Evolutionary conservation across 805 yeast genomes (phyloP), one percentile per base, ranked within the genome.

Genomic region (Isabelozyma pseudorhagii): DNA sequence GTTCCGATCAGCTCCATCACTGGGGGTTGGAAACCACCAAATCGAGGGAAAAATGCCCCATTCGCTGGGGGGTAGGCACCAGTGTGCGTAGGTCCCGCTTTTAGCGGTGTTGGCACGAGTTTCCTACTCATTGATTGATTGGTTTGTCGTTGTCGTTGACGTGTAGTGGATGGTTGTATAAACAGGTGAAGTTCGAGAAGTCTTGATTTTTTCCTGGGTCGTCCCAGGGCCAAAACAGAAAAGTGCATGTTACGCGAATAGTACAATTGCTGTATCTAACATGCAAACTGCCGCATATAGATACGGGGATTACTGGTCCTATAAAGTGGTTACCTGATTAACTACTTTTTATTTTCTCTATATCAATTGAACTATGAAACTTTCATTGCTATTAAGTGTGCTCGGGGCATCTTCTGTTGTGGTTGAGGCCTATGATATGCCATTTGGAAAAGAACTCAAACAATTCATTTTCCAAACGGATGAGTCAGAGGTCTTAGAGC

Each of bases 1-100:
- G 59, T 54, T 28, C 71, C 70, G 46, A 60, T 53, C 6, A 57
- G 46, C 31, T 55, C 45, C 17, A 13, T 41, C 4, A 21, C 17
- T 15, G 44, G 44, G 4, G 28, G 28, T 21, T 41, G 44, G 13
- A 15, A 41, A n/a, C 44, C 44, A 10, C 28, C 25, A 27, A 41
- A 27, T n/a, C 44, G 36, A 31, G 36, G 25, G 25, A 21, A 31
- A 31, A 31, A 31, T 31, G 36, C 5, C 36, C 36, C 36, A 8
- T 13, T 31, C 10, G 36, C 3, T 5, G 36, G 36, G 36, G 10
- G 10, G 5, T 10, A 31, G n/a, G 36, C 36, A 31, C 36, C 10
- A 31, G 4, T 13, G 36, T 31, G 10, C n/a, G 4, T 31, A 13
- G 36, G 36, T 31, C n/a, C 36, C 36, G n/a, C 36, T 13, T 31